phyloP scores from a whole-genome alignment of 345 rosid species.

The Combretum micranthum region DNA sequence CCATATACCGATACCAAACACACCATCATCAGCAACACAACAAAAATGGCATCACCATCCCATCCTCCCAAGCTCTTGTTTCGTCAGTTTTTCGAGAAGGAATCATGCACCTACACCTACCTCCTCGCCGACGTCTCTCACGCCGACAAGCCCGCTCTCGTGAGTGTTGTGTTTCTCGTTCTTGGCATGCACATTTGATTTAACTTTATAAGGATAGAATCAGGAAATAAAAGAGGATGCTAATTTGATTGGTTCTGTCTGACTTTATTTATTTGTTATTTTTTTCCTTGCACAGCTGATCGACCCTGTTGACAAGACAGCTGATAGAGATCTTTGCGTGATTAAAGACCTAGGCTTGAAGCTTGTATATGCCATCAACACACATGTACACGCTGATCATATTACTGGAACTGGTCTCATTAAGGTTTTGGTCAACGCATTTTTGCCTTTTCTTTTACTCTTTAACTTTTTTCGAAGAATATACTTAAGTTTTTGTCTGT shows the following conservation, averaged over 20 bases:
- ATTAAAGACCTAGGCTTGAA: slow-evolving; percentile 67
- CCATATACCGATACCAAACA: background rate
- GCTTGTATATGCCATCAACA: slow-evolving; percentile 78
- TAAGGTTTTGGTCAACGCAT: slow-evolving; percentile 39
- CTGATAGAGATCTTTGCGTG: slow-evolving; percentile 71
- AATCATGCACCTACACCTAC: slow-evolving; percentile 80
- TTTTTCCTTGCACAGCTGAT: slow-evolving; percentile 52
- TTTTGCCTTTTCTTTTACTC: background rate
- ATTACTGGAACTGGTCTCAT: slow-evolving; percentile 84
- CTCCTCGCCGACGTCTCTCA: slow-evolving; percentile 84
- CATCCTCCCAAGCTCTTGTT: slow-evolving; percentile 50
- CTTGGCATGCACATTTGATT: background rate
- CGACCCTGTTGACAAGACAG: slow-evolving; percentile 90
- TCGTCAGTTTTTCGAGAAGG: slow-evolving; percentile 91
- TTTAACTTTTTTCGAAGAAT: background rate
- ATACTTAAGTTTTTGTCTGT: background rate
- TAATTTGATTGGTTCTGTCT: background rate
- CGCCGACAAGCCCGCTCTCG: slow-evolving; percentile 85
- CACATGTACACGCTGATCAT: slow-evolving; percentile 99
- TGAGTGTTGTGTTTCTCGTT: slow-evolving; percentile 11
- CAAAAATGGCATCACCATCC: slow-evolving; percentile 13
- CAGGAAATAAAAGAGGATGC: background rate
- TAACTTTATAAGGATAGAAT: background rate
- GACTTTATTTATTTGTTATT: background rate
- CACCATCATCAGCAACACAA: slow-evolving; percentile 30